Percentiles rank a stretch among this genome's conserved stretches.
phyloP scores from a whole-genome alignment of 441 rosid genomes.

The Erysimum cheiri region DNA sequence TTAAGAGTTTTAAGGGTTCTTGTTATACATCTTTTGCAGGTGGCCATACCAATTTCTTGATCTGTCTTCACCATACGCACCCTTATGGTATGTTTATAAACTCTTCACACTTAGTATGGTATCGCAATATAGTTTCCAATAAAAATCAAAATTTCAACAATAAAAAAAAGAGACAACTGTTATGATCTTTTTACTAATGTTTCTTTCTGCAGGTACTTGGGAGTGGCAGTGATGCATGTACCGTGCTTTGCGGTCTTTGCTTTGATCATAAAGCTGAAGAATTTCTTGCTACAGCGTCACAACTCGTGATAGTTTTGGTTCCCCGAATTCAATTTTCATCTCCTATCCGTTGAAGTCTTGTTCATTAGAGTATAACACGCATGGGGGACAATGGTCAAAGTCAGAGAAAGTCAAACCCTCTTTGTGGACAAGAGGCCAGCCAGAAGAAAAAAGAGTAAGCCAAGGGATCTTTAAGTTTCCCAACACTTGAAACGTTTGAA shows the following conservation, averaged over 20 bases:
- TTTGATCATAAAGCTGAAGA: conserved; percentile 64
- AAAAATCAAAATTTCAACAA: not conserved
- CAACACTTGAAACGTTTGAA: too few relatives aligned
- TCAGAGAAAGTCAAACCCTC: conserved; percentile 14
- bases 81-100: conserved; percentile 65
- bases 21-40: conserved; percentile 50
- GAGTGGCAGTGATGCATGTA: conserved; percentile 66
- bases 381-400: not conserved
- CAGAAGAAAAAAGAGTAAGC: conserved; percentile 3
- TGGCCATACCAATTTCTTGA: conserved; percentile 96
- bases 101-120: conserved; percentile 1
- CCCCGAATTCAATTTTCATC: not conserved
- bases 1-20: conserved; percentile 5
- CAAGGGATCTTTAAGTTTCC: not conserved
- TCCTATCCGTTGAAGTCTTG: conserved; percentile 8
- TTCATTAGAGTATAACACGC: not conserved
- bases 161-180: not conserved
- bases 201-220: conserved; percentile 69
- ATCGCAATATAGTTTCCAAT: not conserved
- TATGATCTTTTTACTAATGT: conserved; percentile 5
- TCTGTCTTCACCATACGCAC: conserved; percentile 73
- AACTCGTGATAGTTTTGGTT: conserved; percentile 18
- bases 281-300: conserved; percentile 49
- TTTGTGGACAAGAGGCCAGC: not conserved
- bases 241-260: conserved; percentile 72